phyloP scores from a whole-genome alignment of 2,329 filamentous ascomycete species.

The Periconia sp. region DNA sequence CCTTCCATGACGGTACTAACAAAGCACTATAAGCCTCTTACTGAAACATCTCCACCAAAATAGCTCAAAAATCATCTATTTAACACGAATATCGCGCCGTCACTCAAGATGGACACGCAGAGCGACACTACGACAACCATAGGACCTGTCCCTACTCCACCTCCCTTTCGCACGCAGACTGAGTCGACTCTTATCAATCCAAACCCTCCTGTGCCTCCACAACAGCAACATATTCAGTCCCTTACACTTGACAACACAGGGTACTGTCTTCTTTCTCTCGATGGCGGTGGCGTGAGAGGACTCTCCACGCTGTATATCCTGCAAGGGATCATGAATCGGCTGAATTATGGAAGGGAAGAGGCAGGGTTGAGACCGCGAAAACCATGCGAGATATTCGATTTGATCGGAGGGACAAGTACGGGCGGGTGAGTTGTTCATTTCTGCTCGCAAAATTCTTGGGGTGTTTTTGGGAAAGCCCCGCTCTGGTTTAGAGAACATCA shows the following conservation, averaged over 20 bases:
- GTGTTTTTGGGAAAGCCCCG: neutral
- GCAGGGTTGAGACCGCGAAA: constrained; percentile 11
- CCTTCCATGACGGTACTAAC: neutral
- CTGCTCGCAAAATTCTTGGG: neutral
- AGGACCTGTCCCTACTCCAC: neutral
- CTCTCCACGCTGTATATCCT: constrained; percentile 25
- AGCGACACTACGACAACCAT: neutral
- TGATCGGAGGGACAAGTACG: constrained; percentile 29
- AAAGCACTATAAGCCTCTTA: too few relatives aligned
- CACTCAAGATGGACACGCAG: neutral
- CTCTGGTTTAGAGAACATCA: neutral
- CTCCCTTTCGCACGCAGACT: neutral
- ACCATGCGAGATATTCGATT: constrained; percentile 23
- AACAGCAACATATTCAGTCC: neutral
- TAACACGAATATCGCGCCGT: neutral
- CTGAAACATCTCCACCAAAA: too few relatives aligned
- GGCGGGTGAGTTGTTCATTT: constrained; percentile 16
- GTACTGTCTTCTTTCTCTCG: constrained; percentile 22
- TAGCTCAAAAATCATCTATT: neutral
- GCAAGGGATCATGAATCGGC: constrained; percentile 18
- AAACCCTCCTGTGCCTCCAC: neutral
- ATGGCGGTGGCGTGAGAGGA: constrained; percentile 28
- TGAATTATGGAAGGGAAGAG: constrained; percentile 15
- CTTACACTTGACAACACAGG: constrained; percentile 16
- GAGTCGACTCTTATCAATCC: neutral